Conservation (phyloP, 2,329 filamentous ascomycete species). For the Capronia coronata region DNA sequence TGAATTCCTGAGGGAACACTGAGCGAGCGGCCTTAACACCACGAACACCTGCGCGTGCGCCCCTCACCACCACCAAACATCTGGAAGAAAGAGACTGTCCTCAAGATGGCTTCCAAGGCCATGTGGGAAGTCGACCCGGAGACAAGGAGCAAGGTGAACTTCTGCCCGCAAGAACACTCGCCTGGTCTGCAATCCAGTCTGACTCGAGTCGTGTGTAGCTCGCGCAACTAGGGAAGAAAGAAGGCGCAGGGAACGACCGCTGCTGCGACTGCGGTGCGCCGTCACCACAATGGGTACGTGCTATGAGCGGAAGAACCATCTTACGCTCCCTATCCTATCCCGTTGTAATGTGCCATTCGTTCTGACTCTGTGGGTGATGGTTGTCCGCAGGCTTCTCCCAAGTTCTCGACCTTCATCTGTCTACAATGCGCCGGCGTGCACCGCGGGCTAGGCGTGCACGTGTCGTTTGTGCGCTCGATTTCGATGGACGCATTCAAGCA, state of each 20-base stretch:
- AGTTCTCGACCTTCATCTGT: slow-evolving; percentile 98
- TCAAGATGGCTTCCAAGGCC: slow-evolving; percentile 30
- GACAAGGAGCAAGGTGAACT: slow-evolving; percentile 81
- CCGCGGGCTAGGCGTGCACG: slow-evolving; percentile 90
- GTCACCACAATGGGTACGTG: slow-evolving; percentile 87
- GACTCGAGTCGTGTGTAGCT: slow-evolving; percentile 50
- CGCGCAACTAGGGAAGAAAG: slow-evolving; percentile 75
- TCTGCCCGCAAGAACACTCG: too few relatives aligned
- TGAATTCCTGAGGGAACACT: neutral
- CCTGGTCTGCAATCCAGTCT: too few relatives aligned
- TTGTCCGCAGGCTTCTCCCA: slow-evolving; percentile 72
- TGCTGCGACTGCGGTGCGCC: slow-evolving; percentile 96
- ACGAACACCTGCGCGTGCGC: neutral
- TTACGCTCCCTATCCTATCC: neutral
- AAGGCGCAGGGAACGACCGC: slow-evolving; percentile 68
- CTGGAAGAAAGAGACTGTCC: neutral
- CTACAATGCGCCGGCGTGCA: slow-evolving; percentile 92
- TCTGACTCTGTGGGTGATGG: too few relatives aligned
- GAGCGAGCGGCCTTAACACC: neutral
- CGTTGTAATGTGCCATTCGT: slow-evolving; percentile 1
- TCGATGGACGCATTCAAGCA: slow-evolving; percentile 99
- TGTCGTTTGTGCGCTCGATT: slow-evolving; percentile 94
- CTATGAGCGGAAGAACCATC: neutral
- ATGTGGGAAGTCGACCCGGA: slow-evolving; percentile 99
- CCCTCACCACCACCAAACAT: slow-evolving; percentile 1